Evolutionary conservation across 1,284 basidiomycete genomes (phyloP), one percentile per base, ranked within the genome.

Genomic region (Moniliophthora roreri): DNA sequence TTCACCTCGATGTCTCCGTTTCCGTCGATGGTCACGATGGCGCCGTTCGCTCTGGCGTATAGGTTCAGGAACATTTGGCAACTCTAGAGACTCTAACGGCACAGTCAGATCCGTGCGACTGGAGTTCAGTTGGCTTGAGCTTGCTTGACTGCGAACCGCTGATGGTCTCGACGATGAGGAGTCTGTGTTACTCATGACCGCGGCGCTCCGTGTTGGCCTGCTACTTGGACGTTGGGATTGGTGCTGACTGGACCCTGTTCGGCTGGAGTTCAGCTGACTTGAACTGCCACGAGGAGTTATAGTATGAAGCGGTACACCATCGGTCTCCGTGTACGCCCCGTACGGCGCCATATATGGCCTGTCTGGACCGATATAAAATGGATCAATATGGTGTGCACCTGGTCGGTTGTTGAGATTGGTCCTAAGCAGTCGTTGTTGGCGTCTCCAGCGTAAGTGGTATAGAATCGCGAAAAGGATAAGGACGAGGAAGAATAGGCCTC

Each of bases 391-490:
- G 41, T 20, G 18, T 42, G 21, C 15, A 42, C 21, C 16, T 20
- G 21, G 41, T 4, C 10, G 23, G 40, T 10, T n/a, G 11, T 9
- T 21, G 3, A 5, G 24, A 23, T n/a, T 32, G 24, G 10, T 26
- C 4, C 13, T 8, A 11, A 15, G n/a, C 13, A 11, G 26, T 46
- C 44, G 44, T 46, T 46, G 44, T 24, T 24, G 23, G 24, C 44
- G 44, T 32, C 24, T 46, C 44, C 44, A 46, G 23, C 44, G 44
- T 15, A 46, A 24, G 26, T 46, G 44, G n/a, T 46, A 46, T 24
- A 23, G 28, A 6, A 46, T 24, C 13, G 44, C 44, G 13, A 26
- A 32, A 2, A 46, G 24, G 4, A 46, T 46, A 28, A 46, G 9
- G 15, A 46, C 7, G 11, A 32, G n/a, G 18, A 28, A 46, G 44